These are phyloP conservation scores for Ceratobasidium sp. DNA, from an alignment of 1,284 basidiomycete species.

Conservation along the genomic window DNA sequence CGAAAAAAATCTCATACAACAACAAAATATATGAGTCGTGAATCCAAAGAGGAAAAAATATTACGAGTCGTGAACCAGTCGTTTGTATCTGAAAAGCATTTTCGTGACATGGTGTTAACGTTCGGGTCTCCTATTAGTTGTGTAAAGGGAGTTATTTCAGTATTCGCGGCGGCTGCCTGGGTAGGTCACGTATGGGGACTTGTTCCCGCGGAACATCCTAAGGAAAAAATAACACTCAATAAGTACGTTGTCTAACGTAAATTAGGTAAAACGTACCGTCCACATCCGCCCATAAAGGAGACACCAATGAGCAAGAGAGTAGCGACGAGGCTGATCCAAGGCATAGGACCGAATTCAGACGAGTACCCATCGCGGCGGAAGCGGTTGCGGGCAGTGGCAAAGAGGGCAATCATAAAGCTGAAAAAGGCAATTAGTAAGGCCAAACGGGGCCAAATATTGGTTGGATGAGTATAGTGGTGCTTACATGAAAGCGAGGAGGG, in stretches of 20 bases:
- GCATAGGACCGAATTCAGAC: conserved; percentile 37
- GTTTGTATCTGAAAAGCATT: background rate
- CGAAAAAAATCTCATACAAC: conserved; percentile 38
- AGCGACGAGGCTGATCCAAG: conserved; percentile 40
- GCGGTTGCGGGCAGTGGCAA: conserved; percentile 33
- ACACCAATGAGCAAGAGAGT: conserved; percentile 27
- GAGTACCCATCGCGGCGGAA: conserved; percentile 38
- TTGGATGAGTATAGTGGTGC: background rate
- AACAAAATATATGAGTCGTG: conserved; percentile 20
- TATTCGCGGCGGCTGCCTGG: conserved; percentile 16
- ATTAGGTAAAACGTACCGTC: conserved; percentile 8
- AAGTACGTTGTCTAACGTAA: background rate
- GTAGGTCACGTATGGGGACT: conserved; percentile 38
- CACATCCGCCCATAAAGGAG: conserved; percentile 36
- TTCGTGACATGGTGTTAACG: conserved; percentile 11
- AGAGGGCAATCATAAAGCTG: conserved; percentile 39
- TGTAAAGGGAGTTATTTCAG: conserved; percentile 2
- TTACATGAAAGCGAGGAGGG: conserved; percentile 33
- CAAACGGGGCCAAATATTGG: background rate
- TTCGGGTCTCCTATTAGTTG: background rate
- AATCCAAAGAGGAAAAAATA: conserved; percentile 19
- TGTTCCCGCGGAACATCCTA: conserved; percentile 40
- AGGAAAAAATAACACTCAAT: background rate
- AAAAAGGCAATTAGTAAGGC: conserved; percentile 11
- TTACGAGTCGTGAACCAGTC: conserved; percentile 7